These are phyloP conservation scores for Stipa capillata DNA, from an alignment of 176 grass and related monocot genomes.

Conservation along the genomic window DNA sequence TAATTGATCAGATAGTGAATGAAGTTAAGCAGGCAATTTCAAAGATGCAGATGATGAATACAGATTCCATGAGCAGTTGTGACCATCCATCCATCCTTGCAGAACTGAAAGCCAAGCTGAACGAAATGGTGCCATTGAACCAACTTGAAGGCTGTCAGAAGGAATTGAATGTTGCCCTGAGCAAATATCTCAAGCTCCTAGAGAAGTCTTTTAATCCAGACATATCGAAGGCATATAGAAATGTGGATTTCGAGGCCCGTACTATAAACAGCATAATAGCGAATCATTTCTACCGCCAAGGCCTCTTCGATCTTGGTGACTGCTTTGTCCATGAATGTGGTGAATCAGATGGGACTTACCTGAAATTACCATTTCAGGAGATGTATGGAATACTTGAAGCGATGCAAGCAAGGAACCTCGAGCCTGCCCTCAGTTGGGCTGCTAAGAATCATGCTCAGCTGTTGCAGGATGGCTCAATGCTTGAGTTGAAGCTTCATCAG, in stretches of 20 bases:
- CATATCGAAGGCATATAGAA: slow-evolving; percentile 79
- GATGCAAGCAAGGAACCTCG: slow-evolving; percentile 67
- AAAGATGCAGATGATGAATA: slow-evolving; percentile 56
- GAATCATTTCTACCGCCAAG: slow-evolving; percentile 73
- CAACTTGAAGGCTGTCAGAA: slow-evolving; percentile 74
- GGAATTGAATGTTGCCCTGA: slow-evolving; percentile 60
- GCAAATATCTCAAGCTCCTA: slow-evolving; percentile 62
- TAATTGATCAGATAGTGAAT: slow-evolving; percentile 47
- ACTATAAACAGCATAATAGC: slow-evolving; percentile 71
- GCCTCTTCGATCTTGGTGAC: slow-evolving; percentile 78
- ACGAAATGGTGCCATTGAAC: slow-evolving; percentile 36
- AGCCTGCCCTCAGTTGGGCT: slow-evolving; percentile 74
- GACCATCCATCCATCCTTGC: slow-evolving; percentile 43
- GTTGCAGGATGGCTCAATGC: slow-evolving; percentile 51
- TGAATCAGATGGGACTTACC: slow-evolving; percentile 29
- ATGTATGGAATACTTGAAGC: slow-evolving; percentile 78
- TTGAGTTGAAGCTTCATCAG: slow-evolving; percentile 81
- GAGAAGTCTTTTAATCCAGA: slow-evolving; percentile 79
- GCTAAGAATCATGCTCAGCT: slow-evolving; percentile 50
- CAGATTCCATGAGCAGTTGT: slow-evolving; percentile 27
- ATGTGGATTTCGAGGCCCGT: slow-evolving; percentile 59
- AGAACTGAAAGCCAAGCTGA: slow-evolving; percentile 58
- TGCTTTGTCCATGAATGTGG: slow-evolving; percentile 48
- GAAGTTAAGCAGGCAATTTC: slow-evolving; percentile 47
- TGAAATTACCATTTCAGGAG: slow-evolving; percentile 69